phyloP scores from a whole-genome alignment of 768 basidiomycete genomes.

The Tylopilus intermedius region DNA sequence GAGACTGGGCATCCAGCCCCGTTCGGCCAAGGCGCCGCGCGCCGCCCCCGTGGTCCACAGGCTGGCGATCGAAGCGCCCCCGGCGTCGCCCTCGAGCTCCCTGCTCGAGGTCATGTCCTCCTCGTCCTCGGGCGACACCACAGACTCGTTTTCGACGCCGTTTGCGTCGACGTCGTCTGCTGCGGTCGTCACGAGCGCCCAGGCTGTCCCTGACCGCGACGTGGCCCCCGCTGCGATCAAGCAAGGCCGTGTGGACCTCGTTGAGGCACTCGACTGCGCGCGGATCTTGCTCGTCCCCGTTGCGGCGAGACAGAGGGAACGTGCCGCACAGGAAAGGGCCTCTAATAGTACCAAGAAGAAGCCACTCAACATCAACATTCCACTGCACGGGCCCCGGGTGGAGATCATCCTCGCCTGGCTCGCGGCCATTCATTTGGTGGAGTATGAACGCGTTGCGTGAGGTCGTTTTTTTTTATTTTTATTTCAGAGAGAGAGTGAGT shows the following conservation, averaged over 20 bases:
- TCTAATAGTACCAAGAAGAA: conserved; percentile 43
- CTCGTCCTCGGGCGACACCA: conserved; percentile 21
- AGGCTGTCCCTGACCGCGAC: conserved; percentile 22
- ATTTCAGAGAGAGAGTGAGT: background rate
- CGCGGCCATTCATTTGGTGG: conserved; percentile 72
- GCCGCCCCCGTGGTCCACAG: conserved; percentile 33
- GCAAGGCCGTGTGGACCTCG: conserved; percentile 36
- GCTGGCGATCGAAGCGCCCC: conserved; percentile 38
- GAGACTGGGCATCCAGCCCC: conserved; percentile 58
- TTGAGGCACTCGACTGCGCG: conserved; percentile 57
- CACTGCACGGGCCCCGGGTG: conserved; percentile 80
- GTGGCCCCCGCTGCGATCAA: conserved; percentile 7
- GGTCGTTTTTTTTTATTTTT: background rate
- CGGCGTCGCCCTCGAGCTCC: conserved; percentile 24
- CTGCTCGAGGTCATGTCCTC: conserved; percentile 22
- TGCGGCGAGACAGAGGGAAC: conserved; percentile 55
- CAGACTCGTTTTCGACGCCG: conserved; percentile 11
- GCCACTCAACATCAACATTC: conserved; percentile 68
- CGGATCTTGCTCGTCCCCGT: conserved; percentile 75
- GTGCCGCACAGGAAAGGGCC: conserved; percentile 51
- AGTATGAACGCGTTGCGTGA: conserved; percentile 47
- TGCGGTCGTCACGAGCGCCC: conserved; percentile 14
- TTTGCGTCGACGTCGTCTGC: conserved; percentile 24
- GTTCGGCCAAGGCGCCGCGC: conserved; percentile 36
- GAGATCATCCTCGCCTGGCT: conserved; percentile 85